phyloP scores from a whole-genome alignment of 2,329 filamentous ascomycete species.

The Teratosphaeria viscida region DNA sequence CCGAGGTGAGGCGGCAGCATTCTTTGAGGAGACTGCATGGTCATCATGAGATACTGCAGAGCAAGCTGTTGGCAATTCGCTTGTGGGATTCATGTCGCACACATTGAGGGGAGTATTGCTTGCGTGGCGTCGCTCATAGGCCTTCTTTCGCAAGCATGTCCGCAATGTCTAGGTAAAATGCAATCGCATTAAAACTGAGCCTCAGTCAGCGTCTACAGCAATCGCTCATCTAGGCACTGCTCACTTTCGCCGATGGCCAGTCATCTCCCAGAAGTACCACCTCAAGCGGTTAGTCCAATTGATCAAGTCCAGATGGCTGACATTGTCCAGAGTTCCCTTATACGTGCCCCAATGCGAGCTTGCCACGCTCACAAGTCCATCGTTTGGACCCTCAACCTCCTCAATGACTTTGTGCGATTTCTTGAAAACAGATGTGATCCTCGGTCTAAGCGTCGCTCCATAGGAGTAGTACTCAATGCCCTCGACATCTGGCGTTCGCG shows the following conservation, averaged over 20 bases:
- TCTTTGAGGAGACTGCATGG: too few relatives aligned
- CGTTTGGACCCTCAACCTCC: constrained; percentile 48
- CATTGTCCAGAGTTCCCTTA: constrained; percentile 52
- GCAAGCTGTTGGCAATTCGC: too few relatives aligned
- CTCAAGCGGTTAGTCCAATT: constrained; percentile 56
- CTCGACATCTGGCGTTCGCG: constrained; percentile 44
- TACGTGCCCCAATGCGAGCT: constrained; percentile 54
- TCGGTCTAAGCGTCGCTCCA: constrained; percentile 47
- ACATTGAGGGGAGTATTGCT: background rate
- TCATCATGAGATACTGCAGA: too few relatives aligned
- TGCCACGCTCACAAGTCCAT: constrained; percentile 53
- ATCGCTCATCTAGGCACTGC: constrained; percentile 11
- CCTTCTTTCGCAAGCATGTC: constrained; percentile 37
- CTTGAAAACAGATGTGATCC: constrained; percentile 47
- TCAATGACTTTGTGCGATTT: constrained; percentile 46
- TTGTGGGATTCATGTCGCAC: background rate
- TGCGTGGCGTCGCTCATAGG: constrained; percentile 13
- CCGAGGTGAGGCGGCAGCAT: background rate
- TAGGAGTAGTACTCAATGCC: constrained; percentile 54
- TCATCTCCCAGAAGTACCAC: constrained; percentile 47
- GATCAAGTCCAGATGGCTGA: constrained; percentile 55
- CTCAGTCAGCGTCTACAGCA: constrained; percentile 5
- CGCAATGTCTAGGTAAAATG: constrained; percentile 55
- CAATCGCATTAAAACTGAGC: constrained; percentile 51
- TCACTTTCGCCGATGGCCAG: constrained; percentile 45